Percentiles rank a stretch among this genome's conserved stretches.
These are phyloP conservation scores for Pseudozyma tsukubaensis DNA, from an alignment of 1,284 basidiomycete genomes.

Conservation along the genomic window DNA sequence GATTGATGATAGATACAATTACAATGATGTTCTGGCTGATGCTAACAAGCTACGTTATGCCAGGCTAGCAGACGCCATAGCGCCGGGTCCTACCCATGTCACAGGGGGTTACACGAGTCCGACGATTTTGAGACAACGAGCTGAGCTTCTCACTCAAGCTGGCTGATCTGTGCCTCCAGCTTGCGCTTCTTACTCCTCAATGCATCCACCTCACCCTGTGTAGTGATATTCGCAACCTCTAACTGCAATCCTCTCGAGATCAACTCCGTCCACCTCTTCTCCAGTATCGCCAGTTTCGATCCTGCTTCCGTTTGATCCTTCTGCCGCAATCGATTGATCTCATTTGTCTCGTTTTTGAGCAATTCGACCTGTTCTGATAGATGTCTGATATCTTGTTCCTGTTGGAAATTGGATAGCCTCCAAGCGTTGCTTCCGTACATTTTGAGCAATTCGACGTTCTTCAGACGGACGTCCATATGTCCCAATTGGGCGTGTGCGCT, in stretches of 20 bases:
- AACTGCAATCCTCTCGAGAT: constrained; percentile 87
- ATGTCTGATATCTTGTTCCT: constrained; percentile 45
- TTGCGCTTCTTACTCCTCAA: constrained; percentile 29
- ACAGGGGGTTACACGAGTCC: too few relatives aligned
- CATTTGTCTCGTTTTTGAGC: constrained; percentile 35
- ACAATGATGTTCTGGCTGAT: constrained; percentile 7
- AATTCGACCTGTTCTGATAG: constrained; percentile 27
- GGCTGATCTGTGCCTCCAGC: constrained; percentile 21
- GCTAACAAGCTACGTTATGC: constrained; percentile 1
- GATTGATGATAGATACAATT: constrained; percentile 18
- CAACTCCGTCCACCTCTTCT: constrained; percentile 87
- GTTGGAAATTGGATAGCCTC: constrained; percentile 57
- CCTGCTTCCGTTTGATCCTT: constrained; percentile 77
- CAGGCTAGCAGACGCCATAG: too few relatives aligned
- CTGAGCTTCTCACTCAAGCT: constrained; percentile 13
- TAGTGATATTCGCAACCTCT: constrained; percentile 87
- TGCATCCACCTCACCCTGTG: constrained; percentile 77
- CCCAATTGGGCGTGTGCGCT: constrained; percentile 88
- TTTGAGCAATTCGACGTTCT: constrained; percentile 85
- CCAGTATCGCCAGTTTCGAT: constrained; percentile 79
- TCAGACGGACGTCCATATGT: constrained; percentile 85
- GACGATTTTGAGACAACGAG: too few relatives aligned
- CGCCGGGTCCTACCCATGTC: too few relatives aligned
- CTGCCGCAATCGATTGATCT: constrained; percentile 55
- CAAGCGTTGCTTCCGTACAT: constrained; percentile 76